Base-by-base conservation (phyloP, 108 stramenopile species). In the Conticribra guillardii region DNA sequence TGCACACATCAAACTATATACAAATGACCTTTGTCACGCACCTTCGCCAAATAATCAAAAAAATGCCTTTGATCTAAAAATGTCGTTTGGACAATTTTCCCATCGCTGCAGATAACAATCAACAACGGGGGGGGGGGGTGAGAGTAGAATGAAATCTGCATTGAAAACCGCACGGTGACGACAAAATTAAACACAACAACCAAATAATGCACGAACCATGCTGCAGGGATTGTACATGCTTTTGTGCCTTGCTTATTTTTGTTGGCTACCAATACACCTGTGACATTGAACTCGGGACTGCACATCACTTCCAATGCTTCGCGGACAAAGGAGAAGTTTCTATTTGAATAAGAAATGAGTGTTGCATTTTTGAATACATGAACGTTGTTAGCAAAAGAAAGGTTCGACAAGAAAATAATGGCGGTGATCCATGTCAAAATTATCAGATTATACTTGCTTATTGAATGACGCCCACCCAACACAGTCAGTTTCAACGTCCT, bases 301-400 rank as follows among this genome's bases (percentile, higher is more conserved):
- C 80, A 81, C 80, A 81, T 81, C 18, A 81, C 56, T 34, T 81
- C 80, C 24, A 81, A 52, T 11, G 80, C 80, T 18, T 81, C 70
- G 17, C 74, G 69, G 0, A 77, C 80, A 34, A 81, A 81, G 9
- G 80, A 76, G 48, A 75, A 81, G 63, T 72, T 77, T 24, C 37
- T 41, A 41, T 9, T 11, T 9, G 11, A 41, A 9, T 41, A 41
- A 41, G 11, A 11, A 7, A 14, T 14, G 41, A 14, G 41, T 44
- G 41, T 44, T 44, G 14, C 7, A 44, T 44, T 7, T 44, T 7
- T 11, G 41, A 44, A 14, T 11, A 44, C 7, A 11, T 7, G 9
- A 44, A 7, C 41, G 14, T 11, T 44, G 41, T 11, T n/a, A n/a
- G n/a, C n/a, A n/a, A n/a, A n/a, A n/a, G n/a, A n/a, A n/a, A n/a